Base-by-base conservation (phyloP, 768 basidiomycete genomes). In the Termitomyces sp. region DNA sequence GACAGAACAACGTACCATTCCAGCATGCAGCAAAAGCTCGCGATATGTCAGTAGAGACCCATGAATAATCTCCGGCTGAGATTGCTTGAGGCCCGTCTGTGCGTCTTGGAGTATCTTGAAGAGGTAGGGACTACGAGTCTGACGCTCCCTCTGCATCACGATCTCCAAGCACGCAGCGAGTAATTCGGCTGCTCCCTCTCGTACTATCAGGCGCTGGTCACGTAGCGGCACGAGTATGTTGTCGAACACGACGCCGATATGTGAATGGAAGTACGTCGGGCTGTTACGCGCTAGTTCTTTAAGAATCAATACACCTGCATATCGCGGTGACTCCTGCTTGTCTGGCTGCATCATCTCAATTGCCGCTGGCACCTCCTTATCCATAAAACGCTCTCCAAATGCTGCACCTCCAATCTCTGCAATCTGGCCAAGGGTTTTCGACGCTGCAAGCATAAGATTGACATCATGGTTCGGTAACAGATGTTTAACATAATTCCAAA, bases 81-180 rank as follows among this genome's bases (percentile, higher is more conserved):
- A 81, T 68, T 85, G 86, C 72, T 90, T 92, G 59, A 95, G 75
- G 15, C 96, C 90, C 52, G 81, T 78, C 68, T 94, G 90, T 4
- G 95, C 93, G 68, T 98, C 95, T 59, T 88, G 85, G 36, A 96
- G 83, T n/a, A 98, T 90, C 77, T 89, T 89, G 63, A 79, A 75
- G 59, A 96, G 81, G 67, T 88, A 92, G 51, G 81, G 78, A 67
- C 79, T 88, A 56, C 81, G 83, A 0, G 82, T 77, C 66, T 87
- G 84, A 20, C 89, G 82, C 67, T 92, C 87, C 69, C 94, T 77
- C 65, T 83, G 79, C 32, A 85, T 84, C 10, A 96, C 86, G 61
- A 98, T 96, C 67, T 94, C 91, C 51, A 98, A 76, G 72, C 95
- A 96, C 1, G 91, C 91, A 0, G 94, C 93, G n/a, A 99, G 80